A percentile compares a stretch with the other conserved stretches of the same genome.
phyloP scores from a whole-genome alignment of 345 rosid genomes.

The Triadica sebifera region DNA sequence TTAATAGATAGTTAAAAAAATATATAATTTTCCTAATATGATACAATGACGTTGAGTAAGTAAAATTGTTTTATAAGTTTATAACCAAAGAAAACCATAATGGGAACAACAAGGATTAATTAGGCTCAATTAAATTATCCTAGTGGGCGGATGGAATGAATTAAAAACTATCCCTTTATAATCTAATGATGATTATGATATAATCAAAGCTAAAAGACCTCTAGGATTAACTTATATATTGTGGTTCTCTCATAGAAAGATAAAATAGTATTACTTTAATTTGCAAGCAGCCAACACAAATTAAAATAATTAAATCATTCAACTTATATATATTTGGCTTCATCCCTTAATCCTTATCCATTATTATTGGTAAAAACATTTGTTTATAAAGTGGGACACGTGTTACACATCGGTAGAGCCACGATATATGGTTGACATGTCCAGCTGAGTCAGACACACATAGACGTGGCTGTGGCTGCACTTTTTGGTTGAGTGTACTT shows the following conservation, averaged over 20 bases:
- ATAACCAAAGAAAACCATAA: too few relatives aligned
- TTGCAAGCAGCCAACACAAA: not conserved
- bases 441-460: slow-evolving; percentile 19
- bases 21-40: too few relatives aligned
- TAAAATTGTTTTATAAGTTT: too few relatives aligned
- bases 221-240: not conserved
- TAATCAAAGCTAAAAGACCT: not conserved
- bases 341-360: not conserved
- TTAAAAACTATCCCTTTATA: not conserved
- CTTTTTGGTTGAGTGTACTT: slow-evolving; percentile 11
- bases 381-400: not conserved
- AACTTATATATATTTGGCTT: not conserved
- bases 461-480: slow-evolving; percentile 7
- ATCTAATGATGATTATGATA: not conserved
- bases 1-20: too few relatives aligned
- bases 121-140: too few relatives aligned
- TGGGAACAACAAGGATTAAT: too few relatives aligned
- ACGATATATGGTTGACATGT: slow-evolving; percentile 9
- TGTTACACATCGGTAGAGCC: not conserved
- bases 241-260: not conserved
- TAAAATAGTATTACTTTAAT: not conserved
- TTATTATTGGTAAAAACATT: not conserved
- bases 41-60: too few relatives aligned
- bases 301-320: not conserved
- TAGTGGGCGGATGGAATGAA: too few relatives aligned